phyloP scores from a whole-genome alignment of 768 basidiomycete genomes.

The Multifurca ochricompacta region DNA sequence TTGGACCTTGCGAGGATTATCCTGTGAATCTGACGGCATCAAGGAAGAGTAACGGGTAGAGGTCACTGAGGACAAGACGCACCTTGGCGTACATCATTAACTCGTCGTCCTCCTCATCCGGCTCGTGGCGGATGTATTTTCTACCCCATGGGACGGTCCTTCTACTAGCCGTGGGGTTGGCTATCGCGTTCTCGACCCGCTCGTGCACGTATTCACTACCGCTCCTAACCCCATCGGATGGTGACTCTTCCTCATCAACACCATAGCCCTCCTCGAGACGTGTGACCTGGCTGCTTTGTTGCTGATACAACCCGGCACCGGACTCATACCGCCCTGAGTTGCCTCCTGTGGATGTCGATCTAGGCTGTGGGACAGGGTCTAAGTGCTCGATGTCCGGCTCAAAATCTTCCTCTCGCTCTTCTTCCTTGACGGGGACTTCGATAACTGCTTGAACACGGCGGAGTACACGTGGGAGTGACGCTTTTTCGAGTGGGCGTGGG shows the following conservation, averaged over 20 bases:
- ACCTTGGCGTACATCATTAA: constrained; percentile 57
- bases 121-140: constrained; percentile 13
- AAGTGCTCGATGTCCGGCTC: constrained; percentile 21
- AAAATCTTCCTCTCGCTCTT: constrained; percentile 48
- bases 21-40: constrained; percentile 26
- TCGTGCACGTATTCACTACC: constrained; percentile 17
- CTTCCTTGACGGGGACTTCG: constrained; percentile 56
- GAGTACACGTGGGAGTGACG: constrained; percentile 34
- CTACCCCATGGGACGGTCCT: constrained; percentile 8
- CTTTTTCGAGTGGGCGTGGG: constrained; percentile 6
- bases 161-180: not conserved
- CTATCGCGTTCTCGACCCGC: constrained; percentile 16
- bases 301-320: constrained; percentile 11
- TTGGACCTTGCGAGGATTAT: constrained; percentile 34
- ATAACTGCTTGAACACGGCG: constrained; percentile 56
- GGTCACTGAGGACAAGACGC: constrained; percentile 1
- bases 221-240: constrained; percentile 4
- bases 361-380: not conserved
- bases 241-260: constrained; percentile 39
- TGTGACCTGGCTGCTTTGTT: constrained; percentile 14
- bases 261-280: constrained; percentile 25
- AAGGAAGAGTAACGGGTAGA: too few species aligned
- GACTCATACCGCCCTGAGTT: constrained; percentile 29
- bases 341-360: not conserved
- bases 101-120: constrained; percentile 48